phyloP scores from a whole-genome alignment of 2,329 filamentous ascomycete species.

The Rhinocladiella similis region DNA sequence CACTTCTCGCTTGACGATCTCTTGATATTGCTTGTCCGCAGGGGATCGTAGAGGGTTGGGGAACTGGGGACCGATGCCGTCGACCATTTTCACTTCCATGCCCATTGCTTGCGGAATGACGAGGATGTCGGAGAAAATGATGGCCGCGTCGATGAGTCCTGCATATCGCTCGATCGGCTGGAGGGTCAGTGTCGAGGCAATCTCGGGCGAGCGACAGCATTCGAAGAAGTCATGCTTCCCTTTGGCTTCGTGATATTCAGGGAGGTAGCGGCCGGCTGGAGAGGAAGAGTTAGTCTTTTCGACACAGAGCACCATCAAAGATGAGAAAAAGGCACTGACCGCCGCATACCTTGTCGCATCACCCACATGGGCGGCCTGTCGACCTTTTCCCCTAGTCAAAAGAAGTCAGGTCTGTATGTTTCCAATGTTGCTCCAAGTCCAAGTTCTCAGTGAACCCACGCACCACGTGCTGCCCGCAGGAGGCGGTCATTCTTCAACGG shows the following conservation, averaged over 20 bases:
- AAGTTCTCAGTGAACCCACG: background rate
- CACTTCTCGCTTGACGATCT: constrained; percentile 75
- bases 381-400: constrained; percentile 68
- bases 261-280: constrained; percentile 89
- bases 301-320: no score
- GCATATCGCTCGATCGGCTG: constrained; percentile 91
- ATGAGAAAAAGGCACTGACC: constrained; percentile 23
- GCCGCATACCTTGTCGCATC: constrained; percentile 85
- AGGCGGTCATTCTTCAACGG: constrained; percentile 91
- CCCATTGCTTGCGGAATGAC: constrained; percentile 98
- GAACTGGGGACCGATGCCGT: constrained; percentile 95
- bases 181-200: constrained; percentile 88
- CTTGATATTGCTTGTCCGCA: constrained; percentile 76
- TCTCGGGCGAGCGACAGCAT: constrained; percentile 90
- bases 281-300: no score
- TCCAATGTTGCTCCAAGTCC: background rate
- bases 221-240: constrained; percentile 91
- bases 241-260: constrained; percentile 96
- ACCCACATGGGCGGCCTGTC: constrained; percentile 97
- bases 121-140: constrained; percentile 98
- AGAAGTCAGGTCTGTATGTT: background rate
- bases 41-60: constrained; percentile 79
- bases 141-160: constrained; percentile 90
- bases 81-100: constrained; percentile 98
- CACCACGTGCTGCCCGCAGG: constrained; percentile 85